These are phyloP conservation scores for Musa beccarii DNA, from an alignment of 176 grass and related monocot species.

Conservation along the genomic window DNA sequence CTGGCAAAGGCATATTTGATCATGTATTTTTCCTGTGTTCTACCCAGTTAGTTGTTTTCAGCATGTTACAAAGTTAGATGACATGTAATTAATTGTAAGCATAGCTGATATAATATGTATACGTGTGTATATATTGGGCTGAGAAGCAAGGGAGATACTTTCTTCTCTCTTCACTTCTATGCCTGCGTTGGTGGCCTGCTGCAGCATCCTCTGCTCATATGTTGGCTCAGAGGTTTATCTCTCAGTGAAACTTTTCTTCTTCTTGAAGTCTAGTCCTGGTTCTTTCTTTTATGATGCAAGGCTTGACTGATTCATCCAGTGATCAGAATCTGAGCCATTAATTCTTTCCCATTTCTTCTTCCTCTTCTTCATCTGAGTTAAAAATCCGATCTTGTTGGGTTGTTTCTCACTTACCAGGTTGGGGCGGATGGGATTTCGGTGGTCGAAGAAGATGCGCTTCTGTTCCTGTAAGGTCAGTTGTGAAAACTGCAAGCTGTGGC, in stretches of 20 bases:
- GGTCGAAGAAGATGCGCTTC: neutral
- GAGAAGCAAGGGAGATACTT: neutral
- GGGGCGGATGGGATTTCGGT: neutral
- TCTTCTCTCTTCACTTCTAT: neutral
- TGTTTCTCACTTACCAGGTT: neutral
- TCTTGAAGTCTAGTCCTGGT: neutral
- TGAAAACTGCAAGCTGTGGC: neutral
- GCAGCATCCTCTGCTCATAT: conserved; percentile 4
- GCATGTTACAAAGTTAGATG: too few species aligned
- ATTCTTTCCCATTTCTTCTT: neutral
- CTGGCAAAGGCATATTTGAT: neutral
- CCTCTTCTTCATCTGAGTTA: neutral
- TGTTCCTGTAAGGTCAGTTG: neutral
- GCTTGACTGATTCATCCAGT: neutral
- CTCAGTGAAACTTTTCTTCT: neutral
- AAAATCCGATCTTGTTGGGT: neutral
- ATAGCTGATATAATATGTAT: too few species aligned
- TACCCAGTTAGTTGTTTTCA: too few species aligned
- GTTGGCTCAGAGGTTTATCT: conserved; percentile 1
- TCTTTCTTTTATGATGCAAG: neutral
- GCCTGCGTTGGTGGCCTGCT: neutral
- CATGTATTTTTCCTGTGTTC: neutral
- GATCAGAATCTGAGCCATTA: neutral
- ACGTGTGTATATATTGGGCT: neutral
- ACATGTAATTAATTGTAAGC: too few species aligned